phyloP scores from a whole-genome alignment of 768 basidiomycete genomes.

The Sporobolomyces pararoseus region DNA sequence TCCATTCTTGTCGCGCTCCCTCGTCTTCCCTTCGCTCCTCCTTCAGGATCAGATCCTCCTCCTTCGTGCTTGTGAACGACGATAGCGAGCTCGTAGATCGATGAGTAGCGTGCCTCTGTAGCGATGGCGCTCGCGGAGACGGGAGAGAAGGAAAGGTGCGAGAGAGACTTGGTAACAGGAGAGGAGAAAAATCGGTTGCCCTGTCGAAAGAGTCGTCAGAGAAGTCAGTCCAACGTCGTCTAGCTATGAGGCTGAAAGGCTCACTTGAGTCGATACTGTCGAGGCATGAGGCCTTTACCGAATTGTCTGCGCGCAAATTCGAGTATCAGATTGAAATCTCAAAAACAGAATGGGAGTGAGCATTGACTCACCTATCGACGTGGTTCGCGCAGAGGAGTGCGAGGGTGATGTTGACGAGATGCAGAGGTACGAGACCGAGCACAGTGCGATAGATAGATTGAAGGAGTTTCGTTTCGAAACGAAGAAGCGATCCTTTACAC shows the following conservation, averaged over 20 bases:
- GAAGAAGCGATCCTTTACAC: slow-evolving; percentile 61
- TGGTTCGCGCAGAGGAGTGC: slow-evolving; percentile 68
- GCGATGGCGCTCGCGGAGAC: neutral
- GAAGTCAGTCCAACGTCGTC: neutral
- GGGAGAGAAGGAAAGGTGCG: slow-evolving; percentile 12
- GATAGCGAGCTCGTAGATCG: neutral
- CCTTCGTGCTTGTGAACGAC: neutral
- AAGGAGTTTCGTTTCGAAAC: slow-evolving; percentile 58
- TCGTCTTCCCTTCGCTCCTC: neutral
- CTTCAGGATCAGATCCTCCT: neutral
- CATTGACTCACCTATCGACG: slow-evolving; percentile 49
- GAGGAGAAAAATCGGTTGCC: slow-evolving; percentile 13
- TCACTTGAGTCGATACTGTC: slow-evolving; percentile 58
- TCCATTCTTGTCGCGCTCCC: neutral
- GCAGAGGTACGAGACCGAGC: slow-evolving; percentile 61
- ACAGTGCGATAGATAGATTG: slow-evolving; percentile 55
- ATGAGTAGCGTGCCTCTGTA: slow-evolving; percentile 13
- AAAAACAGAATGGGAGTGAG: neutral
- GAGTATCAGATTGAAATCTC: neutral
- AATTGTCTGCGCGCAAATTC: slow-evolving; percentile 52
- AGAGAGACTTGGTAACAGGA: slow-evolving; percentile 2
- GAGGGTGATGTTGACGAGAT: slow-evolving; percentile 60
- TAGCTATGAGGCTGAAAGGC: neutral
- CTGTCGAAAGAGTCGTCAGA: neutral
- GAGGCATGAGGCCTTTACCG: slow-evolving; percentile 64